phyloP scores from a whole-genome alignment of 1,139 yeast genomes.

The Protomyces macrosporus region DNA sequence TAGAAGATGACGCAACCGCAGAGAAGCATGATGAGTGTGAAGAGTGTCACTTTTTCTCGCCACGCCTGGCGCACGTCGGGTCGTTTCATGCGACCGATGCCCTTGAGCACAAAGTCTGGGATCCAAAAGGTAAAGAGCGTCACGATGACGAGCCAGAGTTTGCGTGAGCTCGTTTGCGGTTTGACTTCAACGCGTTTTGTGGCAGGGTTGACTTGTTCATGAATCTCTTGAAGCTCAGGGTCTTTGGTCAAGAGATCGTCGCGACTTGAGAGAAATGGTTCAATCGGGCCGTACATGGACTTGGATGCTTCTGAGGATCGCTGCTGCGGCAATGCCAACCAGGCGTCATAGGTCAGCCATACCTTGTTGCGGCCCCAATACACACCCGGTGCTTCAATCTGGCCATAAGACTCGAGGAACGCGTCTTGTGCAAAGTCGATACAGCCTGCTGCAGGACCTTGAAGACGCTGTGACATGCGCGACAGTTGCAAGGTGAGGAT shows the following conservation, averaged over 20 bases:
- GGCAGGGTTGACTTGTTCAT: not conserved
- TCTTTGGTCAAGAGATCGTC: not conserved
- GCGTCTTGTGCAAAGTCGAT: not conserved
- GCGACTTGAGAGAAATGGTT: not conserved
- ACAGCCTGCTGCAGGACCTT: not conserved
- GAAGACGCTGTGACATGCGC: not conserved
- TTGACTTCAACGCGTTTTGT: constrained; percentile 32
- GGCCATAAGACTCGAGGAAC: not conserved
- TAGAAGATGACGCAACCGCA: constrained; percentile 42
- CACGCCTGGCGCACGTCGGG: constrained; percentile 43
- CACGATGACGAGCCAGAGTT: constrained; percentile 41
- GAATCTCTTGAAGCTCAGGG: not conserved
- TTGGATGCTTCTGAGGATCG: not conserved
- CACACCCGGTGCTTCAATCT: not conserved
- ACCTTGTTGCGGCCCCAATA: not conserved
- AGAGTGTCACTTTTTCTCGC: constrained; percentile 42
- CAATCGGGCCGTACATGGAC: not conserved
- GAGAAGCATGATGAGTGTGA: constrained; percentile 38
- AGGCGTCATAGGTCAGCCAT: not conserved
- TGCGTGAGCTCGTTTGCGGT: constrained; percentile 37
- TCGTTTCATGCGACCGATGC: constrained; percentile 40
- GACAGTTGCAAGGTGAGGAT: not conserved
- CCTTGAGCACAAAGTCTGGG: constrained; percentile 39
- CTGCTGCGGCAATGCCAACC: not conserved
- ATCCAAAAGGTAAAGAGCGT: constrained; percentile 44